Base-by-base conservation (phyloP, 805 yeast genomes). In the Spathaspora hagerdaliae region DNA sequence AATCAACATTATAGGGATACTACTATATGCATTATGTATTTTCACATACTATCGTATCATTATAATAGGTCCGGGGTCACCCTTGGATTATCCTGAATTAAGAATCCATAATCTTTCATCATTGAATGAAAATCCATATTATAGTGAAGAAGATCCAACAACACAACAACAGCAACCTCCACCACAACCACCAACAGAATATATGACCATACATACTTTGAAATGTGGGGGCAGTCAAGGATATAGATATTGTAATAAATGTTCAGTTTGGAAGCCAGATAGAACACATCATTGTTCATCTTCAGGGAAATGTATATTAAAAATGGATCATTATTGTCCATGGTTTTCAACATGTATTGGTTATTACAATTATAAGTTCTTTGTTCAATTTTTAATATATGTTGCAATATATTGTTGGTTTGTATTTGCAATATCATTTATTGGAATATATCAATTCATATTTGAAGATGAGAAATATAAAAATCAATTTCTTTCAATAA, bases 261-360 rank as follows among this genome's bases (percentile, higher is more conserved):
- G 84, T 55, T 56, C 65, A 35, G 76, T 68, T 9, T 79, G 83
- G 83, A 79, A 78, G 55, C 84, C 84, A 0, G 84, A 79, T 56
- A 58, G 84, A 47, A 66, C 78, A 43, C 84, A 79, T 54, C 84
- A 79, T 57, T 79, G 84, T 55, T 73, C 81, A 1, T 51, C 73
- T 12, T 75, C 81, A 45, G 63, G 65, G 2, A 59, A 51, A 44
- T 79, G 84, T 58, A 59, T 77, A 2, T 56, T 79, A 36, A 55
- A 68, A 38, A 79, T 79, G 83, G 83, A 79, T 59, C 84, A 79
- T 52, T 82, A 79, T 57, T 79, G 84, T 51, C 97, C 97, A 0
- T 92, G 98, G 98, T 89, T 90, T 63, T 83, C 96, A 1, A 73
- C 81, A 5, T 91, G 97, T 62, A 78, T 92, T 47, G 98, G 98